Conservation (phyloP, 768 basidiomycete genomes). For the Russula griseocarnosa region DNA sequence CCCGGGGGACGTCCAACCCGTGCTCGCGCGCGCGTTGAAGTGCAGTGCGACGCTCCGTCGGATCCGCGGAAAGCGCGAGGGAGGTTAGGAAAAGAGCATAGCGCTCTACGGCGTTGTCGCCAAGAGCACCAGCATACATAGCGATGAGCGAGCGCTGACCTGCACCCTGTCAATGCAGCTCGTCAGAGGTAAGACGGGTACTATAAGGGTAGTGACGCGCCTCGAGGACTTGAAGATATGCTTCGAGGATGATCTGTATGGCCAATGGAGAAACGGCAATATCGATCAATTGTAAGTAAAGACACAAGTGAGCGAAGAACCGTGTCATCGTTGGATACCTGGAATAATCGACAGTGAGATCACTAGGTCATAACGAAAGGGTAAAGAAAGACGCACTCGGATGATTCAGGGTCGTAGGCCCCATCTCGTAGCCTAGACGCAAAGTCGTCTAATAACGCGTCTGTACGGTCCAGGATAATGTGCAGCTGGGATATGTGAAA, state of each 20-base stretch:
- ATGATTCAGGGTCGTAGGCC: constrained; percentile 44
- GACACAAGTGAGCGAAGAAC: constrained; percentile 91
- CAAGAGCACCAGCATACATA: constrained; percentile 87
- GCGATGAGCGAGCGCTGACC: constrained; percentile 85
- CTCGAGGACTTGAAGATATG: constrained; percentile 86
- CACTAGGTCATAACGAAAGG: constrained; percentile 23
- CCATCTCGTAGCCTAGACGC: constrained; percentile 54
- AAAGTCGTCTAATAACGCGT: constrained; percentile 64
- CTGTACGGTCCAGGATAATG: constrained; percentile 69
- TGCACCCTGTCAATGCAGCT: constrained; percentile 46
- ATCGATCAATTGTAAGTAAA: constrained; percentile 82
- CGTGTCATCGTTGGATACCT: constrained; percentile 73
- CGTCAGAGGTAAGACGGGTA: background rate
- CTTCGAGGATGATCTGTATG: constrained; percentile 78
- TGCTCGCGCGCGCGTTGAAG: constrained; percentile 76
- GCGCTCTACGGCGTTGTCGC: constrained; percentile 86
- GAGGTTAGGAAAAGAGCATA: constrained; percentile 89
- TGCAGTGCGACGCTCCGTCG: constrained; percentile 62
- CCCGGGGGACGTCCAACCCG: constrained; percentile 74
- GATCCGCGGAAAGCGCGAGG: constrained; percentile 59
- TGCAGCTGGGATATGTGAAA: constrained; percentile 81
- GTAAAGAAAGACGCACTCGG: constrained; percentile 48
- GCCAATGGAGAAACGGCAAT: constrained; percentile 66
- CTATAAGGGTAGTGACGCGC: constrained; percentile 36
- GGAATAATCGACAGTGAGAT: background rate